phyloP scores from a whole-genome alignment of 345 rosid genomes.

The Angophora floribunda region DNA sequence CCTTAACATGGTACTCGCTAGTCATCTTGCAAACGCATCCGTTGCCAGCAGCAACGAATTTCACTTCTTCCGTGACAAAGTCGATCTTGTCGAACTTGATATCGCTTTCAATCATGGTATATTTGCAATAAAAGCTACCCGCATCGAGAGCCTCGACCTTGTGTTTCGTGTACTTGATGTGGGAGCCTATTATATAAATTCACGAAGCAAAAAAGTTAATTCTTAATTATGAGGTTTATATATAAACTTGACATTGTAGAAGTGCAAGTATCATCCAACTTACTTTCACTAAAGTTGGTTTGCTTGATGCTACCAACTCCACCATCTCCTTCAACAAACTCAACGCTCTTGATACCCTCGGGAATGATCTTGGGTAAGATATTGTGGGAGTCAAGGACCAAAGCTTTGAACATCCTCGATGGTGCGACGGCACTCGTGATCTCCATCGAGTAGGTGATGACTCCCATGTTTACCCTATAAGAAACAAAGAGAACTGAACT shows the following conservation, averaged over 20 bases:
- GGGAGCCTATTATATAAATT: not conserved
- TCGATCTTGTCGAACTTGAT: not conserved
- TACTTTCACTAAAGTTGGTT: not conserved
- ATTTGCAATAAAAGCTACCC: not conserved
- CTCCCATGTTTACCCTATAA: not conserved
- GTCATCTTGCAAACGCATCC: conserved; percentile 3
- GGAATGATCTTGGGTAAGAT: conserved; percentile 14
- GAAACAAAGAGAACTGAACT: not conserved
- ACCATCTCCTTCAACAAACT: conserved; percentile 25
- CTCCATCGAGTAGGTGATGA: not conserved
- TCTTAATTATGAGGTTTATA: rapidly evolving
- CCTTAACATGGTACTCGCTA: conserved; percentile 1
- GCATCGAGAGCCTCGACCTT: not conserved
- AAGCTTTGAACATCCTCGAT: not conserved
- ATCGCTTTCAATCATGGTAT: not conserved
- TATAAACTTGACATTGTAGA: not conserved
- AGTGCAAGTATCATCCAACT: not conserved
- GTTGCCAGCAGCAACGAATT: not conserved
- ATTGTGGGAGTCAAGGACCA: not conserved
- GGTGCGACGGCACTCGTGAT: not conserved
- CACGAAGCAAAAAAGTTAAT: not conserved
- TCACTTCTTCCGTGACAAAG: not conserved
- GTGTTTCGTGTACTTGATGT: not conserved
- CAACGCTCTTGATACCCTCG: conserved; percentile 6
- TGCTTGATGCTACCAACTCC: conserved; percentile 26